phyloP scores from a whole-genome alignment of 768 basidiomycete genomes.

The Boletellus sp. region DNA sequence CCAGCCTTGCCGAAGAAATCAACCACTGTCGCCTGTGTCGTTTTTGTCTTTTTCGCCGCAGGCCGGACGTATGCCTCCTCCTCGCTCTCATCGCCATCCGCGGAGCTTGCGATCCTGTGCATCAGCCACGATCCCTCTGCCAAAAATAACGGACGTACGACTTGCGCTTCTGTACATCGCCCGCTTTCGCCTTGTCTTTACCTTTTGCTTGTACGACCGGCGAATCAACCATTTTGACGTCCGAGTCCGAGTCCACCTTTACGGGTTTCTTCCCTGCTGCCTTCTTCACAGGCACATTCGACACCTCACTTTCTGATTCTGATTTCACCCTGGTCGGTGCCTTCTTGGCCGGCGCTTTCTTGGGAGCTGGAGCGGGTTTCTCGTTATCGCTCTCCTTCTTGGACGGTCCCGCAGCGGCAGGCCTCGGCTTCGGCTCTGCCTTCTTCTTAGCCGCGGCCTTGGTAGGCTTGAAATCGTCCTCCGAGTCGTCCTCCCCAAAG shows the following conservation, averaged over 20 bases:
- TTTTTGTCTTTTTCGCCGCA: conserved; percentile 50
- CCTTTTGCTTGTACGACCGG: conserved; percentile 31
- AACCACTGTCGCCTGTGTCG: conserved; percentile 41
- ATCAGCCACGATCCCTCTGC: conserved; percentile 11
- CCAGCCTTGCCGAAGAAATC: conserved; percentile 58
- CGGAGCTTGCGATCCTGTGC: conserved; percentile 24
- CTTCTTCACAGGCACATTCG: conserved; percentile 22
- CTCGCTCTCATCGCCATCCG: conserved; percentile 36
- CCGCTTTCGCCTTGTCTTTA: conserved; percentile 44
- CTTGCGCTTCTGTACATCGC: conserved; percentile 56
- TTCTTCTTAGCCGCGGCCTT: conserved; percentile 44
- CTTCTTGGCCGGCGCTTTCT: conserved; percentile 33
- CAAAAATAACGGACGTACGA: conserved; percentile 41
- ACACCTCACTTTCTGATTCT: conserved; percentile 39
- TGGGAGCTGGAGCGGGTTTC: conserved; percentile 24
- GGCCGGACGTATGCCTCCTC: conserved; percentile 45
- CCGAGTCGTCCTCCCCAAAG: conserved; percentile 37
- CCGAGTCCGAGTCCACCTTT: conserved; percentile 38
- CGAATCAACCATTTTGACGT: conserved; percentile 30
- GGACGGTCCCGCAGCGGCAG: conserved; percentile 38
- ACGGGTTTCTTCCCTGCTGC: conserved; percentile 20
- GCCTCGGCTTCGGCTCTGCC: conserved; percentile 25
- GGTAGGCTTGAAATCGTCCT: conserved; percentile 55
- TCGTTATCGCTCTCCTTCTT: conserved; percentile 44
- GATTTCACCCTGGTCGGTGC: conserved; percentile 33